phyloP scores from a whole-genome alignment of 164 flowering plant genomes.

The Pachysandra terminalis region DNA sequence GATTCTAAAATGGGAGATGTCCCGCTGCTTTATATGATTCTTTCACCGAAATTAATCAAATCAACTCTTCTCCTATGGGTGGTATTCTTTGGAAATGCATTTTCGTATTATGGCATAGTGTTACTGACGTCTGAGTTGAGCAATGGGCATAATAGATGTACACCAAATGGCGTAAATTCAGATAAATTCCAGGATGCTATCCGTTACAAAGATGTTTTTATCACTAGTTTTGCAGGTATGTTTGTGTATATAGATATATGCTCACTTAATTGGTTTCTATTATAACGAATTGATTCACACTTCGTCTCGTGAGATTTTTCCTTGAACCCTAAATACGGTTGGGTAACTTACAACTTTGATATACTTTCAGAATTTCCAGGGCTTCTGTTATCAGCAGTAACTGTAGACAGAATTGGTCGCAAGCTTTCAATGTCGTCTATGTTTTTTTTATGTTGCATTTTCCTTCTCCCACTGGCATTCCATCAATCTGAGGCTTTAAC shows the following conservation, averaged over 20 bases:
- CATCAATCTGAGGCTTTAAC: constrained; percentile 52
- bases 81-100: constrained; percentile 86
- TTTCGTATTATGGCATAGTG: constrained; percentile 90
- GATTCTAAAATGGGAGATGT: constrained; percentile 28
- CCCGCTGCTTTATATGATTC: constrained; percentile 45
- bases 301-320: background rate
- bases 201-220: constrained; percentile 62
- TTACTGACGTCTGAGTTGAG: constrained; percentile 74
- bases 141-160: constrained; percentile 39
- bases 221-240: constrained; percentile 89
- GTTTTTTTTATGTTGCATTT: constrained; percentile 51
- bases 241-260: background rate
- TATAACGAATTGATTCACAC: background rate
- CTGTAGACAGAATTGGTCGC: constrained; percentile 78
- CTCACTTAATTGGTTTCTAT: background rate
- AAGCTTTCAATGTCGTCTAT: constrained; percentile 66
- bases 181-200: constrained; percentile 24
- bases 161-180: constrained; percentile 17
- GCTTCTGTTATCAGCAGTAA: constrained; percentile 61
- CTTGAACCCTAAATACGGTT: background rate
- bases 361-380: constrained; percentile 76
- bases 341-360: constrained; percentile 11
- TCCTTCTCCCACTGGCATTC: constrained; percentile 60
- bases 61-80: constrained; percentile 84
- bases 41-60: constrained; percentile 63